Conservation (phyloP, 2,329 filamentous ascomycete species). For the Pseudocercospora fijiensis region DNA sequence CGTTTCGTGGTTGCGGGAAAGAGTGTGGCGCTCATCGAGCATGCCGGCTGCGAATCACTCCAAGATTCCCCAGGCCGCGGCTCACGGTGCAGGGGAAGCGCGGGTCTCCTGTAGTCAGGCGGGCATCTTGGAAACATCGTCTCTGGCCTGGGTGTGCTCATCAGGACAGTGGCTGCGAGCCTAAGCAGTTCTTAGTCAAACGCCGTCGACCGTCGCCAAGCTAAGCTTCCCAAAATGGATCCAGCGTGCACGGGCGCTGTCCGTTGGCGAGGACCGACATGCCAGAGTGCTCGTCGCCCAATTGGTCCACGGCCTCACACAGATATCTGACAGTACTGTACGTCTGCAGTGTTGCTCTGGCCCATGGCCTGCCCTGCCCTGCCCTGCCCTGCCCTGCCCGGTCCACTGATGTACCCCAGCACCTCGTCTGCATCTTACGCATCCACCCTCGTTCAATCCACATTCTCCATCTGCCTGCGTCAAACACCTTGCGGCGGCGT, state of each 20-base stretch:
- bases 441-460: conserved; percentile 11
- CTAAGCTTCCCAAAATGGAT: conserved; percentile 12
- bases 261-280: conserved; percentile 22
- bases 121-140: conserved; percentile 4
- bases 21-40: conserved; percentile 4
- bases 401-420: conserved; percentile 16
- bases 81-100: background rate
- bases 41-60: conserved; percentile 12
- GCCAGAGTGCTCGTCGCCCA: conserved; percentile 18
- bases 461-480: conserved; percentile 6
- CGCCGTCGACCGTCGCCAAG: conserved; percentile 9
- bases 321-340: conserved; percentile 21
- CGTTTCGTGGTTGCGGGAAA: background rate
- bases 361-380: conserved; percentile 17
- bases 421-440: conserved; percentile 5
- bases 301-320: conserved; percentile 14
- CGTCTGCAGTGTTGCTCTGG: conserved; percentile 13
- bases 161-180: conserved; percentile 14
- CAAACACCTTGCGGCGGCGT: conserved; percentile 6
- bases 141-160: background rate
- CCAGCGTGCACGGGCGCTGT: conserved; percentile 15
- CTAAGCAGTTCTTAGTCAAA: conserved; percentile 5
- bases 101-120: conserved; percentile 17
- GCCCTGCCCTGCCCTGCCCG: conserved; percentile 19
- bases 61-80: conserved; percentile 12